phyloP scores from a whole-genome alignment of 2,329 filamentous ascomycete genomes.

The Neopestalotiopsis sp. region DNA sequence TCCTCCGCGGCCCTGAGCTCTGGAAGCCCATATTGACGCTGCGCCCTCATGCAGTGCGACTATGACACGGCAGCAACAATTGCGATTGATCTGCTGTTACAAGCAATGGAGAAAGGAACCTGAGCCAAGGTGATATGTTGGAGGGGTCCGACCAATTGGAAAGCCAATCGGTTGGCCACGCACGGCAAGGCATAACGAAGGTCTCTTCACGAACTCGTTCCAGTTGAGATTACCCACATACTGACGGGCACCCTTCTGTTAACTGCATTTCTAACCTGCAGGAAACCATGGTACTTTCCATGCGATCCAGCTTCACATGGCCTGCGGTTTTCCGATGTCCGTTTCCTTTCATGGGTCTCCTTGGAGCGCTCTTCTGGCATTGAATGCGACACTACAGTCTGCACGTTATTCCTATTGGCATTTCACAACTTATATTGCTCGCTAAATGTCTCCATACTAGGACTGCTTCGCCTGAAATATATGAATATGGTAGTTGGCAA shows the following conservation, averaged over 20 bases:
- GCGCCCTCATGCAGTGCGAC: slow-evolving; percentile 33
- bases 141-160: slow-evolving; percentile 8
- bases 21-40: slow-evolving; percentile 32
- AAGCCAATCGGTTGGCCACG: slow-evolving; percentile 1
- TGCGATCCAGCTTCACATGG: not conserved
- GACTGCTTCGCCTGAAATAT: not conserved
- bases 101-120: not conserved
- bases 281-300: not conserved
- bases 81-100: not conserved
- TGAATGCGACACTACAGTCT: too few species aligned
- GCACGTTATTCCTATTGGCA: not conserved
- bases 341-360: not conserved
- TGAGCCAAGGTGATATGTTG: not conserved
- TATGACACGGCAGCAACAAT: not conserved
- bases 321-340: not conserved
- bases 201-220: not conserved
- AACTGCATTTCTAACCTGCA: not conserved
- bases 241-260: not conserved
- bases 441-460: slow-evolving; percentile 1
- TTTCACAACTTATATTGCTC: not conserved
- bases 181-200: not conserved
- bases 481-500: not conserved
- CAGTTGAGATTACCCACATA: not conserved
- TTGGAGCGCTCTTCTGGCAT: not conserved
- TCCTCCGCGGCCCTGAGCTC: slow-evolving; percentile 28